Percentiles rank a stretch among this genome's conserved stretches.
Evolutionary conservation across 2,329 filamentous ascomycete genomes (phyloP).

Genomic region (Fusarium sp.): DNA sequence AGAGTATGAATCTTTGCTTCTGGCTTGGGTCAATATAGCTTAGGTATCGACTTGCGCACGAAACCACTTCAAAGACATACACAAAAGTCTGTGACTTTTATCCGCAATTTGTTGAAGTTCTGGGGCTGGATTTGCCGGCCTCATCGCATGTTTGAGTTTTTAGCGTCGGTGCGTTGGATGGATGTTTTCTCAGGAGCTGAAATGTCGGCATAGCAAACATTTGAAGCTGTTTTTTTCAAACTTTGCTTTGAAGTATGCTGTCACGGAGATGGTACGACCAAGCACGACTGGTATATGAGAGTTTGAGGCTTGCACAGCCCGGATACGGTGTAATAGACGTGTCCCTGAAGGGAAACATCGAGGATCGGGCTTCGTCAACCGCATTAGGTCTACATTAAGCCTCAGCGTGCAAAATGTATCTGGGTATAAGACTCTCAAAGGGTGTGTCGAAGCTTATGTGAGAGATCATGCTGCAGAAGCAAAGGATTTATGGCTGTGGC

Average conservation of each 20-base stretch:
- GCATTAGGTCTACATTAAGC: background rate
- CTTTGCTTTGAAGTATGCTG: background rate
- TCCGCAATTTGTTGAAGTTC: constrained; percentile 17
- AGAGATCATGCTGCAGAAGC: background rate
- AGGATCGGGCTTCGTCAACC: background rate
- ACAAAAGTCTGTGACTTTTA: constrained; percentile 31
- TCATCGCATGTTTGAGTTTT: constrained; percentile 19
- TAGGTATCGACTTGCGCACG: constrained; percentile 4
- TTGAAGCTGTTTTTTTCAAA: constrained; percentile 1
- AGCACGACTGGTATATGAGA: constrained; percentile 7
- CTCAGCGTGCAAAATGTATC: constrained; percentile 10
- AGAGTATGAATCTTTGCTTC: constrained; percentile 9
- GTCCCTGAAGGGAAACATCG: background rate
- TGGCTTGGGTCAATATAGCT: constrained; percentile 2
- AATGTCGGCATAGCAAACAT: constrained; percentile 9
- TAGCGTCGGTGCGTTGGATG: constrained; percentile 37
- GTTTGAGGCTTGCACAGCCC: background rate
- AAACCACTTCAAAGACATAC: constrained; percentile 5
- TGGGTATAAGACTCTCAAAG: background rate
- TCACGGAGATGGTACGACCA: constrained; percentile 2
- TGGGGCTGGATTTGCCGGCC: constrained; percentile 8
- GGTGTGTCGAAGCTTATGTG: background rate
- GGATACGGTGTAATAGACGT: constrained; percentile 1
- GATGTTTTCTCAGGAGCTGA: constrained; percentile 14
- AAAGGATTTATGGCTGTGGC: constrained; percentile 1